Evolutionary conservation across 805 yeast genomes (phyloP).

Genomic region (Metschnikowia koreensis): DNA sequence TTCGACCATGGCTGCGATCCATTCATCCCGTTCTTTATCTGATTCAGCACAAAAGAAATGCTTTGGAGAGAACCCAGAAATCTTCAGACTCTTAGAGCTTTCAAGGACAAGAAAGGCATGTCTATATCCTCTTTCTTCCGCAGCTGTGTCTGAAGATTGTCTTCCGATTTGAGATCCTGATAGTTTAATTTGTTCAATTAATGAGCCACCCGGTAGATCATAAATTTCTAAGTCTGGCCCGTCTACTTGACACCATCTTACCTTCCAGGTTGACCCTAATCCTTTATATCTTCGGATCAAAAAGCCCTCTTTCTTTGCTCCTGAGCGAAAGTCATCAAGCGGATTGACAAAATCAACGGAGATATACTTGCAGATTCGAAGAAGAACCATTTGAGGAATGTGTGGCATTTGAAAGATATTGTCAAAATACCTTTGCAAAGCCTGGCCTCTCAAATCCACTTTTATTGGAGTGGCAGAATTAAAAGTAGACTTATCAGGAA

Average conservation of each 20-base stretch:
- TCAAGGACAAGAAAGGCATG: slow-evolving; percentile 62
- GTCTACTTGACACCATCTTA: slow-evolving; percentile 64
- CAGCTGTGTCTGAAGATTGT: slow-evolving; percentile 42
- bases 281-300: slow-evolving; percentile 64
- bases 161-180: slow-evolving; percentile 56
- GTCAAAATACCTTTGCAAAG: slow-evolving; percentile 58
- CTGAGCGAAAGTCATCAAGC: slow-evolving; percentile 51
- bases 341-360: slow-evolving; percentile 66
- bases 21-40: slow-evolving; percentile 68
- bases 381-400: slow-evolving; percentile 51
- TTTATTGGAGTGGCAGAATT: slow-evolving; percentile 58
- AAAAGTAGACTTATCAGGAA: slow-evolving; percentile 67
- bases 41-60: slow-evolving; percentile 79
- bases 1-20: slow-evolving; percentile 54
- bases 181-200: slow-evolving; percentile 51
- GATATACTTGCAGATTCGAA: slow-evolving; percentile 59
- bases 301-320: slow-evolving; percentile 61
- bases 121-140: slow-evolving; percentile 48
- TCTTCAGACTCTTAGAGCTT: slow-evolving; percentile 34
- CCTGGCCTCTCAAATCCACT: slow-evolving; percentile 58
- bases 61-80: slow-evolving; percentile 40
- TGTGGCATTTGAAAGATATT: slow-evolving; percentile 57
- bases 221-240: slow-evolving; percentile 55
- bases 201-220: slow-evolving; percentile 55
- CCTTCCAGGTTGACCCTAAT: slow-evolving; percentile 62